Conservation (phyloP, 2,329 filamentous ascomycete species). For the Stylonectria norvegica region DNA sequence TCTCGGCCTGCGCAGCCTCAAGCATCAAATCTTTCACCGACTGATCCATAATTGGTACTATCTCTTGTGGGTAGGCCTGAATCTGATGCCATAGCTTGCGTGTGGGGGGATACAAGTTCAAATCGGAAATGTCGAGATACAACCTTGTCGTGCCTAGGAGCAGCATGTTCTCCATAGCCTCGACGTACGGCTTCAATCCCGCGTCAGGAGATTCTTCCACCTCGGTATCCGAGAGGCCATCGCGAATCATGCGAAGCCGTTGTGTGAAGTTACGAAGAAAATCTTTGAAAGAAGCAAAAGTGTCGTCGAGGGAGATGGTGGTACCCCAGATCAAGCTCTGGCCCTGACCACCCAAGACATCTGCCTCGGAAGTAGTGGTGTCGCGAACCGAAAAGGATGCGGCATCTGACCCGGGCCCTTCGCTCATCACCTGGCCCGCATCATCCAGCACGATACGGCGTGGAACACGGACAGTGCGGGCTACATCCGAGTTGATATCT, state of each 20-base stretch:
- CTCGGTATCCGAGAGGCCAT: constrained; percentile 77
- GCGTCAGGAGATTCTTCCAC: constrained; percentile 67
- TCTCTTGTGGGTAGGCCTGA: constrained; percentile 91
- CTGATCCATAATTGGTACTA: constrained; percentile 95
- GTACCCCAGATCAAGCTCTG: constrained; percentile 93
- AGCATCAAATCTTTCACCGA: constrained; percentile 90
- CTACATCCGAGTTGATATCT: constrained; percentile 80
- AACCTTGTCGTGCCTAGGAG: constrained; percentile 78
- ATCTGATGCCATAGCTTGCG: constrained; percentile 94
- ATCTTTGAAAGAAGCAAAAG: constrained; percentile 81
- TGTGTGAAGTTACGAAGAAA: constrained; percentile 88
- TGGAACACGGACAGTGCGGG: constrained; percentile 50
- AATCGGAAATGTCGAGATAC: constrained; percentile 82
- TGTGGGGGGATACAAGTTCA: constrained; percentile 90
- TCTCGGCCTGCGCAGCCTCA: constrained; percentile 78
- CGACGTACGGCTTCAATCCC: constrained; percentile 77
- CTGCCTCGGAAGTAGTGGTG: constrained; percentile 87
- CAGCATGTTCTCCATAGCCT: constrained; percentile 86
- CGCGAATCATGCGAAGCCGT: constrained; percentile 90
- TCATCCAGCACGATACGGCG: constrained; percentile 60
- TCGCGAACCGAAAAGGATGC: constrained; percentile 62
- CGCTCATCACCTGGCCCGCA: constrained; percentile 54
- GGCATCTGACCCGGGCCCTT: constrained; percentile 56
- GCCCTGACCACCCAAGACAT: constrained; percentile 76
- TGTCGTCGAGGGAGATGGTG: constrained; percentile 89